Conservation (phyloP, 75 land plant species). For the Isoetes taiwanensis region DNA sequence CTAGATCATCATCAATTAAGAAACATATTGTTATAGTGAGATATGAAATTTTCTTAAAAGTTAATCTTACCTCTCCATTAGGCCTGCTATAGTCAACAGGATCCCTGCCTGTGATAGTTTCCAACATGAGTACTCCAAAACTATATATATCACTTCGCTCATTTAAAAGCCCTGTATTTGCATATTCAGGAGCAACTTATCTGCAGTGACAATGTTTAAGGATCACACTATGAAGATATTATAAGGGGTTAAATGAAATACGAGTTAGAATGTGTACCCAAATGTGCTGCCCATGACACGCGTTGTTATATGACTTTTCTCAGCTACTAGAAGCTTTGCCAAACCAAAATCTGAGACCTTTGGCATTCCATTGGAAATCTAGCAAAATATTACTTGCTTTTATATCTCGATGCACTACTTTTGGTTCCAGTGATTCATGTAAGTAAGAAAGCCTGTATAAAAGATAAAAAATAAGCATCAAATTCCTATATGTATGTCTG, state of each 20-base stretch:
- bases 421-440: constrained; percentile 71
- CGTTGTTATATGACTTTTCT: constrained; percentile 60
- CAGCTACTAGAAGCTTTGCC: constrained; percentile 60
- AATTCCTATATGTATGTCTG: background rate
- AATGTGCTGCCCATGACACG: constrained; percentile 75
- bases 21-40: too few species aligned
- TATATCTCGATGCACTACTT: constrained; percentile 68
- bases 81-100: constrained; percentile 36
- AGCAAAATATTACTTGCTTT: constrained; percentile 65
- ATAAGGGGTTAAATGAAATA: background rate
- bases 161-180: constrained; percentile 33
- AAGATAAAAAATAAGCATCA: background rate
- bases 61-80: constrained; percentile 36
- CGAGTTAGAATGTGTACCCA: constrained; percentile 30
- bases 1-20: too few species aligned
- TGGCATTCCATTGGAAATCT: constrained; percentile 53
- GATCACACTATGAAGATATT: too few species aligned
- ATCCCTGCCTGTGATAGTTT: constrained; percentile 30
- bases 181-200: constrained; percentile 52
- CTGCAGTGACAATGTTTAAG: too few species aligned
- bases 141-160: constrained; percentile 45
- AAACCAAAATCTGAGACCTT: constrained; percentile 68
- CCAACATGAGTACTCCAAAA: constrained; percentile 41
- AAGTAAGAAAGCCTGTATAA: constrained; percentile 51
- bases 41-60: too few species aligned